Evolutionary conservation across 148 eudicot genomes (phyloP), one percentile per base, ranked within the genome.

Genomic region (Amaranthus cruentus): DNA sequence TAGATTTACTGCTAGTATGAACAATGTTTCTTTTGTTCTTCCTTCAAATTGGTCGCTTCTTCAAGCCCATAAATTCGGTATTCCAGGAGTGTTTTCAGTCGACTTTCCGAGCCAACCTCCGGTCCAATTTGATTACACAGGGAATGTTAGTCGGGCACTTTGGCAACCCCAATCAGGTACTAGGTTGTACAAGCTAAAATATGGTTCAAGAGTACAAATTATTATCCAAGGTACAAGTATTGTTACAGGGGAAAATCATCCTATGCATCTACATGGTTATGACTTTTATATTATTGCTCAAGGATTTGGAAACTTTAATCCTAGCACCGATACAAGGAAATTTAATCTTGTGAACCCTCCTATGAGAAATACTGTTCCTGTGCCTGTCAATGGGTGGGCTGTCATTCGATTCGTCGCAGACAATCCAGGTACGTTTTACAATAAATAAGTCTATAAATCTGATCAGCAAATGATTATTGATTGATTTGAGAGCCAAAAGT

Each of bases 261-360:
- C 99, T 0, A 90, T 95, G 72, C 99, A 95, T 78, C 87, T 95
- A 21, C 97, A 95, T 64, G 99, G 99, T 38, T 95, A 95, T 50
- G 96, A 95, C 75, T 95, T 95, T 83, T 95, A 79, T 76, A 87
- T 91, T 13, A 5, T 95, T 43, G 99, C 91, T 10, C 79, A 82
- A 72, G 98, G 98, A 3, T 88, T 85, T 46, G 98, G 98, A 2
- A 94, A 94, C 73, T 94, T 91, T 62, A 80, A 94, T 61, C 85
- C 91, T 3, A 75, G 58, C 14, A 86, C 55, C 0, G 93, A 94
- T 73, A 38, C 85, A 11, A 46, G 82, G 2, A 88, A 89, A 66
- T 94, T 94, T 56, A 94, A 94, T 74, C 96, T 94, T 42, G 84
- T 94, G 48, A 91, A 94, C 82, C 98, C 98, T 9, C 98, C 98